Evolutionary conservation across 2,329 filamentous ascomycete species (phyloP).

Genomic region (Sordariomycetes sp.): DNA sequence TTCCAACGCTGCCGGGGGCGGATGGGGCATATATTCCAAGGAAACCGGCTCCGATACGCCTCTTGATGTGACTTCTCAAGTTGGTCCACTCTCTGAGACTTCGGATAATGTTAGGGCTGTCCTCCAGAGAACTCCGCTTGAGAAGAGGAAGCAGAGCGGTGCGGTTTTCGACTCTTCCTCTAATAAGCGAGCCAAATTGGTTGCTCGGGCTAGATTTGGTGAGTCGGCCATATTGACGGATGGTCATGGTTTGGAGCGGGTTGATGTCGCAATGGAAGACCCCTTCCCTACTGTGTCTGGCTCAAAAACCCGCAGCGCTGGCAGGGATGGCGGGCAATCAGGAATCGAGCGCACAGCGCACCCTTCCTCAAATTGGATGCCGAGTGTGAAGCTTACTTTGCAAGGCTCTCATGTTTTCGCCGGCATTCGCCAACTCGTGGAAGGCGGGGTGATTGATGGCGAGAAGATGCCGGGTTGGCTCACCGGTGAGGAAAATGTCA

Average conservation of each 20-base stretch:
- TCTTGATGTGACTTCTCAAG: slow-evolving; percentile 35
- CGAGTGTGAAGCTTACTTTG: slow-evolving; percentile 48
- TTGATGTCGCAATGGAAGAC: slow-evolving; percentile 48
- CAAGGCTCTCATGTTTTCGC: slow-evolving; percentile 69
- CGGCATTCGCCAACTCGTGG: slow-evolving; percentile 65
- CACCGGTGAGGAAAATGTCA: slow-evolving; percentile 77
- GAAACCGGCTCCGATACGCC: slow-evolving; percentile 41
- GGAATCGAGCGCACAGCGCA: slow-evolving; percentile 2
- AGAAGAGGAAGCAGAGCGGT: slow-evolving; percentile 1
- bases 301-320: slow-evolving; percentile 11
- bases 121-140: not conserved
- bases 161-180: slow-evolving; percentile 11
- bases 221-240: slow-evolving; percentile 39
- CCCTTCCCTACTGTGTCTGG: slow-evolving; percentile 30
- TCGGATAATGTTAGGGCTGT: slow-evolving; percentile 4
- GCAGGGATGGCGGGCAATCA: slow-evolving; percentile 6
- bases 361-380: slow-evolving; percentile 15
- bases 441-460: slow-evolving; percentile 62
- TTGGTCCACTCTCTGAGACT: slow-evolving; percentile 26
- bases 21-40: slow-evolving; percentile 68
- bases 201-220: slow-evolving; percentile 61
- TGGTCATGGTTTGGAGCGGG: slow-evolving; percentile 45
- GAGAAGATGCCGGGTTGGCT: slow-evolving; percentile 79
- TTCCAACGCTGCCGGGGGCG: slow-evolving; percentile 59
- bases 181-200: slow-evolving; percentile 43